Evolutionary conservation across 306 rosid species (phyloP), one percentile per base, ranked within the genome.

Genomic region (Cucurbita moschata): DNA sequence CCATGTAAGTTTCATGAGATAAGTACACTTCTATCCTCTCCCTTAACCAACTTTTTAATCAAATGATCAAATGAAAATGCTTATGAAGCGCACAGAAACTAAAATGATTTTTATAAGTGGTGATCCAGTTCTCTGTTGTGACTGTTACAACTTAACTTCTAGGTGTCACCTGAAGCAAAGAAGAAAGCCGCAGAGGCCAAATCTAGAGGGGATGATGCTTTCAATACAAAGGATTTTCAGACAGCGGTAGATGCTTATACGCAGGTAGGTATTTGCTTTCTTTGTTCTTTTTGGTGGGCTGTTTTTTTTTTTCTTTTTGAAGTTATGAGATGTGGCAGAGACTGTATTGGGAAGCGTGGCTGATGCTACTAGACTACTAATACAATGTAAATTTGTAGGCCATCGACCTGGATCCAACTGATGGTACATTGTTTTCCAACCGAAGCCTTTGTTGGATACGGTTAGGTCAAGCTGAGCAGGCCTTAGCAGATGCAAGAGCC

Each of bases 391-490:
- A 73, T 58, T 72, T 71, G 54, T 89, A 94, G 99, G 99, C 97
- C 74, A 83, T 86, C 56, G 96, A 94, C 86, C 72, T 94, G 64
- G 87, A 91, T 77, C 88, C 96, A 0, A 56, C 82, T 5, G 96
- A 91, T 72, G 96, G 82, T 44, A 75, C 92, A 42, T 74, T 89
- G 55, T 68, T 83, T 77, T 94, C 99, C 71, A 94, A 94, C 76
- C 88, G 97, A 81, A 94, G 99, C 78, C 96, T 94, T 35, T 94
- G 97, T 75, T 89, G 96, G 95, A 78, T 94, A 52, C 86, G 83
- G 56, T 78, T 88, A 79, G 97, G 92, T 58, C 99, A 91, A 85
- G 82, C 95, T 3, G 97, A 94, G 81, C 89, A 82, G 9, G 96
- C 99, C 81, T 82, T 94, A 75, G 88, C 83, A 52, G 99, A 94